Evolutionary conservation across 805 yeast species (phyloP).

Genomic region (Wickerhamiella shivajii): DNA sequence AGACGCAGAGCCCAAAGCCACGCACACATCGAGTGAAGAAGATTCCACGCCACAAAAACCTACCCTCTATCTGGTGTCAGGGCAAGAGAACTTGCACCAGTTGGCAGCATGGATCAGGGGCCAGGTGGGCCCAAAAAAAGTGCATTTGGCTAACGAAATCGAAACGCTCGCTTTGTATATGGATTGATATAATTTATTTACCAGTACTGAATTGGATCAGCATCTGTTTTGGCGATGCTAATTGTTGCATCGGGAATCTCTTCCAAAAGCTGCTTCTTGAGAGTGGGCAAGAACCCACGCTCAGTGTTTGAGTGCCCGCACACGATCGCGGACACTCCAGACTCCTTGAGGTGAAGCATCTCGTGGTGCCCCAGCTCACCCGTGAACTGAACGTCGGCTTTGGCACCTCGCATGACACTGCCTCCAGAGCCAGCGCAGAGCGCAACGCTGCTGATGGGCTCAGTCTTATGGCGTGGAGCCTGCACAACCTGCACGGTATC

Average conservation of each 20-base stretch:
- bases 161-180: constrained; percentile 11
- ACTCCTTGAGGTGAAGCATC: constrained; percentile 52
- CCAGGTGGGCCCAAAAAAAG: constrained; percentile 11
- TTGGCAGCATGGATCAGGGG: constrained; percentile 21
- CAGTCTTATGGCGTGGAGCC: constrained; percentile 17
- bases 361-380: constrained; percentile 97
- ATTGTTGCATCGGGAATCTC: constrained; percentile 33
- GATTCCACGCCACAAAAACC: constrained; percentile 5
- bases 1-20: constrained; percentile 12
- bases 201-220: constrained; percentile 42
- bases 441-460: constrained; percentile 44
- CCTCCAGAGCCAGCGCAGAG: constrained; percentile 95
- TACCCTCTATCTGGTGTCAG: constrained; percentile 17
- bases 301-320: constrained; percentile 92
- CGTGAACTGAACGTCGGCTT: constrained; percentile 64
- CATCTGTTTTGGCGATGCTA: constrained; percentile 40
- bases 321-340: constrained; percentile 54
- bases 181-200: too few relatives aligned
- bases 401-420: constrained; percentile 40
- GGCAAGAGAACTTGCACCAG: constrained; percentile 15
- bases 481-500: constrained; percentile 42
- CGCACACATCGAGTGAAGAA: constrained; percentile 5
- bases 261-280: constrained; percentile 34
- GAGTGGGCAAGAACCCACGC: constrained; percentile 54
- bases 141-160: constrained; percentile 11